Evolutionary conservation across 2,329 filamentous ascomycete genomes (phyloP).

Genomic region (Colletotrichum lini): DNA sequence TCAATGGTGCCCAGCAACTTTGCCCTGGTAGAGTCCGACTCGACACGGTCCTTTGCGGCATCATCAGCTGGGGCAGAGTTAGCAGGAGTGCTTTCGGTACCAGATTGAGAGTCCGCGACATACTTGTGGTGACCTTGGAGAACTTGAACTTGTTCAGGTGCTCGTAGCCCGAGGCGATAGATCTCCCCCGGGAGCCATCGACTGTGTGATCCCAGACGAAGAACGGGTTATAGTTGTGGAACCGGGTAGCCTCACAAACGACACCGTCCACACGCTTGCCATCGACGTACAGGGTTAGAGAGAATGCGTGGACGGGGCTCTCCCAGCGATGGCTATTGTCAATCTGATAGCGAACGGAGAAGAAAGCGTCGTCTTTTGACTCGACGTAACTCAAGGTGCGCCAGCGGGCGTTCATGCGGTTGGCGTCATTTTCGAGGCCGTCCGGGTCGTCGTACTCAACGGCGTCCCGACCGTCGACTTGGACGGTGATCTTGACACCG

Average conservation of each 20-base stretch:
- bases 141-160: slow-evolving; percentile 43
- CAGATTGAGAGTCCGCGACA: background rate
- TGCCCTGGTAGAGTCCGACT: slow-evolving; percentile 24
- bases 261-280: slow-evolving; percentile 34
- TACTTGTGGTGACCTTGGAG: slow-evolving; percentile 42
- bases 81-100: background rate
- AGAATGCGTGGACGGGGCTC: slow-evolving; percentile 34
- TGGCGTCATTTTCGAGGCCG: slow-evolving; percentile 10
- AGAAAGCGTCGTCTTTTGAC: slow-evolving; percentile 43
- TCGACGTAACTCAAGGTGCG: slow-evolving; percentile 43
- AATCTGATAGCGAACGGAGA: slow-evolving; percentile 41
- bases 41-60: slow-evolving; percentile 24
- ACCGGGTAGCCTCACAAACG: slow-evolving; percentile 9
- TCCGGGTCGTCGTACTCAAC: slow-evolving; percentile 44
- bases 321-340: slow-evolving; percentile 35
- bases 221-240: background rate
- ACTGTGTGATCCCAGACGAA: slow-evolving; percentile 12
- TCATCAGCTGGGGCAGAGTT: slow-evolving; percentile 39
- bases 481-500: slow-evolving; percentile 45
- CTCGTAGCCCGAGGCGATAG: background rate
- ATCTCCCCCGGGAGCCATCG: slow-evolving; percentile 7
- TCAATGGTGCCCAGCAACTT: slow-evolving; percentile 44
- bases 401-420: slow-evolving; percentile 1
- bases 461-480: slow-evolving; percentile 42
- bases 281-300: slow-evolving; percentile 42